These are phyloP conservation scores for Crithidia sp. DNA, from an alignment of 208 protist genomes.

Conservation along the genomic window DNA sequence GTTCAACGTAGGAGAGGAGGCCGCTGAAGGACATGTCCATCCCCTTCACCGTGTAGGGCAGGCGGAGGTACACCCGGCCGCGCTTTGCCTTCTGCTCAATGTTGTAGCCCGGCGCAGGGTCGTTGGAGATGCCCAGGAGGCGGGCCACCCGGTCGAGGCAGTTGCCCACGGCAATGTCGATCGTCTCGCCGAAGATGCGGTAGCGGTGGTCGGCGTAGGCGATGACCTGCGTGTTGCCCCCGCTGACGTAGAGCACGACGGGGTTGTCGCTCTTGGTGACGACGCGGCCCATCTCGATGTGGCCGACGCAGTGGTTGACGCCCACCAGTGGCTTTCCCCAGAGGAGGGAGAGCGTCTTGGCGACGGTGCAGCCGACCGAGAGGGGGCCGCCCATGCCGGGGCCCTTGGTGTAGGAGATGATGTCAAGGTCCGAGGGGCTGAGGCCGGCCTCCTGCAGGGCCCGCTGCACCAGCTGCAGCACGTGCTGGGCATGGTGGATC, in stretches of 20 bases:
- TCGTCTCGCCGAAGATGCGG: constrained; percentile 99
- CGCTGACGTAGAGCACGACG: constrained; percentile 99
- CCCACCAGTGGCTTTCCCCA: constrained; percentile 95
- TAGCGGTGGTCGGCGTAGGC: constrained; percentile 95
- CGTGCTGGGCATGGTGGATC: constrained; percentile 94
- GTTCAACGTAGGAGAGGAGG: constrained; percentile 92
- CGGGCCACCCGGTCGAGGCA: constrained; percentile 98
- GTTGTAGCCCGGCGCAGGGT: constrained; percentile 99
- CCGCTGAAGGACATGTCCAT: constrained; percentile 98
- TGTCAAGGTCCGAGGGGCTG: constrained; percentile 83
- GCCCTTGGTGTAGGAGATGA: constrained; percentile 98
- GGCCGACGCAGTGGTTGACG: constrained; percentile 99
- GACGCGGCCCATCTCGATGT: constrained; percentile 99
- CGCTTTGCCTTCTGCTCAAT: constrained; percentile 97
- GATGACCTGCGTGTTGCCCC: constrained; percentile 99
- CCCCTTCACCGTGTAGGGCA: constrained; percentile 98
- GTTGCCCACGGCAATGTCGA: constrained; percentile 99
- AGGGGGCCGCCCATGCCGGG: constrained; percentile 98
- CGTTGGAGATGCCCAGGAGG: constrained; percentile 97
- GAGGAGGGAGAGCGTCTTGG: constrained; percentile 72
- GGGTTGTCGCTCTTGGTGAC: constrained; percentile 96
- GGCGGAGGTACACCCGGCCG: constrained; percentile 88
- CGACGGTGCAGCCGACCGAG: constrained; percentile 83
- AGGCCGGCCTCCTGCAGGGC: constrained; percentile 93
- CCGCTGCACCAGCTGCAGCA: constrained; percentile 87